Base-by-base conservation (phyloP, 208 protist species). In the Herpetomonas samuelpessoai region DNA sequence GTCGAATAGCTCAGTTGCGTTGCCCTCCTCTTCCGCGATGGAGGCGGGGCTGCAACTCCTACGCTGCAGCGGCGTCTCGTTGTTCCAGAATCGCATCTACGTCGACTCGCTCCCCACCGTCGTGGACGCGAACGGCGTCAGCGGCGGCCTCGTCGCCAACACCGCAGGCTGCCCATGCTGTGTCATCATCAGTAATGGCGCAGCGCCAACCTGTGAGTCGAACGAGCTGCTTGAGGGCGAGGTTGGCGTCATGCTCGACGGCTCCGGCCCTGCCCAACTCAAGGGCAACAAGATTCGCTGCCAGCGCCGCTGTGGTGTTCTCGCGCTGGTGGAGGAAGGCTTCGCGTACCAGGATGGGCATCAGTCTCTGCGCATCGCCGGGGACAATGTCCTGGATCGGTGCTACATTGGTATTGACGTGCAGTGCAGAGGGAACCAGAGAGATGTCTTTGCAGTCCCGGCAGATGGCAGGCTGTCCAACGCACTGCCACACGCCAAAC, bases 371-470 rank as follows among this genome's bases (percentile, higher is more conserved):
- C 61, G 79, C 52, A 88, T 94, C 57, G 73, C 74, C 2, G 84
- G 81, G n/a, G 76, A 87, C 60, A 95, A 95, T 64, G 55, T 90
- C 3, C 68, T 95, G n/a, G 88, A 95, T 55, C 73, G 72, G 2
- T 95, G 88, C 68, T 61, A 61, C 64, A 77, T 95, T 39, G 88
- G 88, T 44, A 77, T 95, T 51, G 88, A 91, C 62, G 81, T 92
- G 24, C 78, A 88, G 57, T 81, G 79, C 52, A 25, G 62, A 22
- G 19, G 38, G 26, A 71, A 74, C 25, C 41, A n/a, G 38, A 49
- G 51, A 50, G 66, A 39, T 45, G 31, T 3, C 21, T 3, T 38
- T 7, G 24, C 27, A 25, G 50, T 24, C 26, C 41, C 24, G 0
- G 21, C 51, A 3, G 69, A 83, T 18, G 57, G 58, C 25, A 57